Base-by-base conservation (phyloP, 495 filamentous ascomycete species). In the Aspergillus biplanus region DNA sequence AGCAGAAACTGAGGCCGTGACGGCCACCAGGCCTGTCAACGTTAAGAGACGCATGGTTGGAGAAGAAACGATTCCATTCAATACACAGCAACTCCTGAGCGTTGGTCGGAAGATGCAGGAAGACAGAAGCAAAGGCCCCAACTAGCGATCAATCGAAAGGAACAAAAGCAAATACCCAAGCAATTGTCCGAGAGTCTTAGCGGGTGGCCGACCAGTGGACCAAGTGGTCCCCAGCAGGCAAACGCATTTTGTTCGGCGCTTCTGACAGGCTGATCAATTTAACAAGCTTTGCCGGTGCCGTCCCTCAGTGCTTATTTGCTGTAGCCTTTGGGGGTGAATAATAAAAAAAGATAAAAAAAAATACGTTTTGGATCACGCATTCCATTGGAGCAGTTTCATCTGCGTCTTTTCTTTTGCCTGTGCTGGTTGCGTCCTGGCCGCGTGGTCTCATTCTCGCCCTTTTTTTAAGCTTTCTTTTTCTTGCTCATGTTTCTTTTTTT, bases 21-120 rank as follows among this genome's bases (percentile, higher is more conserved):
- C 33, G 33, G 44, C 53, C 61, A 57, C 16, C 18, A 57, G 18
- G 61, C 27, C 52, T 8, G n/a, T 35, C 33, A 50, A 34, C 15
- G 39, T 6, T 1, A 33, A 31, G 33, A 57, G 61, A 56, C 53
- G 61, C 61, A 63, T 63, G 35, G 31, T 62, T 62, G 58, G 3
- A 21, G 33, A 33, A 52, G 33, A 54, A 34, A 27, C 21, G 21
- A 27, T 27, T 27, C 21, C 21, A 27, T 27, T 27, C 21, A 27
- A 27, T 27, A 1, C 21, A 27, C 21, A 27, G 21, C 21, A 27
- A 27, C 34, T 7, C 3, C 13, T 53, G 53, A 33, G 18, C 7
- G 53, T 4, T 7, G 3, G 39, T 15, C 39, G 9, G 13, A 39
- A 33, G 21, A 52, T 6, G 9, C 18, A 35, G 15, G n/a, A 9